These are phyloP conservation scores for Drechslera avenae DNA, from an alignment of 2,329 filamentous ascomycete species.

Conservation along the genomic window DNA sequence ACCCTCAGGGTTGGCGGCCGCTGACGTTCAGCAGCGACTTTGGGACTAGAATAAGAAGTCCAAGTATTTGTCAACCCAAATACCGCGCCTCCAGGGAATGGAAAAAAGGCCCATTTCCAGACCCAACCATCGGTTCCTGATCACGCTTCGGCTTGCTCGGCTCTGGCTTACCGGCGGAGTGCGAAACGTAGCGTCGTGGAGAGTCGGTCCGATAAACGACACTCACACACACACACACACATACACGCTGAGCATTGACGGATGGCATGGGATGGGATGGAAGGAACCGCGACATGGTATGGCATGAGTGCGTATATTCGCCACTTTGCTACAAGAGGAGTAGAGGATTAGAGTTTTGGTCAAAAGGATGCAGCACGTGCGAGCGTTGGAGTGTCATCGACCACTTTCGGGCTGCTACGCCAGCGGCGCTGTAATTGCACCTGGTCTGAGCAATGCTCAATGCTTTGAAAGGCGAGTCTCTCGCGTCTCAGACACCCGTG, in stretches of 20 bases:
- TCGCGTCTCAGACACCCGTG: constrained; percentile 10
- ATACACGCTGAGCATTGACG: constrained; percentile 11
- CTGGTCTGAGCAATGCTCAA: constrained; percentile 9
- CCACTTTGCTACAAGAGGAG: constrained; percentile 9
- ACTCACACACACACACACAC: too few species aligned
- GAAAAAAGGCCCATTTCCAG: constrained; percentile 4
- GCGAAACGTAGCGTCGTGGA: constrained; percentile 15
- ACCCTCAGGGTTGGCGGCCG: too few species aligned
- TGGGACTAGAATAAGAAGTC: too few species aligned
- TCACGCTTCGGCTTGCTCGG: constrained; percentile 1
- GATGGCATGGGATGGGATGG: constrained; percentile 1
- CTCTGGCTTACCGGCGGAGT: constrained; percentile 5
- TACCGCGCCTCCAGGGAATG: not conserved
- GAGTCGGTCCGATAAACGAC: constrained; percentile 13
- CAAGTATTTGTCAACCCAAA: not conserved
- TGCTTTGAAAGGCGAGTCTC: constrained; percentile 6
- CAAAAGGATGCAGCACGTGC: not conserved
- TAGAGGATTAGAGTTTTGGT: constrained; percentile 6
- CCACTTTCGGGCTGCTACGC: constrained; percentile 3
- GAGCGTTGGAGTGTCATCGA: constrained; percentile 3
- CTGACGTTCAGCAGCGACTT: not conserved
- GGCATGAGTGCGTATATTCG: constrained; percentile 14
- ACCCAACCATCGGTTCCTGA: constrained; percentile 11
- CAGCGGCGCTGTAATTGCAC: constrained; percentile 3
- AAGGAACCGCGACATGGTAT: constrained; percentile 8